Conservation (phyloP, 176 grass and related monocot genomes). For the Eragrostis nindensis region DNA sequence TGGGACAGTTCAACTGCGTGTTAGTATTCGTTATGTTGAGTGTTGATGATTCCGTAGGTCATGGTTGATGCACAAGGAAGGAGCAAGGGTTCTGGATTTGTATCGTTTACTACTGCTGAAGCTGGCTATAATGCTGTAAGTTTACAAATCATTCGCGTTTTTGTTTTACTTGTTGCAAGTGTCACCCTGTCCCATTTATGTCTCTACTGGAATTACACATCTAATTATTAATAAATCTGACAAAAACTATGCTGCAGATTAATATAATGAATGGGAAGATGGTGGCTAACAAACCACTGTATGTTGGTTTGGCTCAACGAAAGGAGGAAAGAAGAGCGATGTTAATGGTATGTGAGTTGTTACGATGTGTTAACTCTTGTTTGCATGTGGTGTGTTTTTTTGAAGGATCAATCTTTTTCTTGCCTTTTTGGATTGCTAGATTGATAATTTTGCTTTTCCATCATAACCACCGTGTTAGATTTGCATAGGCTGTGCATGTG, state of each 20-base stretch:
- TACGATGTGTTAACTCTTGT: neutral
- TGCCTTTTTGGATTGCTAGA: no score
- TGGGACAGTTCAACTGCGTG: neutral
- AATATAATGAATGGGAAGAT: conserved; percentile 53
- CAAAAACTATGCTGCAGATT: conserved; percentile 35
- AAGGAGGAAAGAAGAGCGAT: conserved; percentile 51
- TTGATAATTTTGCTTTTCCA: no score
- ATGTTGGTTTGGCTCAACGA: conserved; percentile 51
- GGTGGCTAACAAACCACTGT: conserved; percentile 51
- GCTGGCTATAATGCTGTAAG: conserved; percentile 50
- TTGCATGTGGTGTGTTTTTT: no score
- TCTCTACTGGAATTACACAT: neutral
- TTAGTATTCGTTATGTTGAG: neutral
- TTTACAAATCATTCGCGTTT: neutral
- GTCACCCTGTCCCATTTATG: neutral
- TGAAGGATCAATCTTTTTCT: no score
- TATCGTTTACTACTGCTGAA: conserved; percentile 49
- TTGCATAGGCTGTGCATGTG: no score
- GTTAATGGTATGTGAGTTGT: conserved; percentile 50
- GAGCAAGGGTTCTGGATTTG: conserved; percentile 64
- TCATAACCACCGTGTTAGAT: no score
- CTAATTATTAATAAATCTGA: neutral
- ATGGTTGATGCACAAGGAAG: conserved; percentile 58
- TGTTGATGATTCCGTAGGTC: conserved; percentile 33
- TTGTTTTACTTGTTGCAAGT: neutral